These are phyloP conservation scores for Furcasterigmium furcatum DNA, from an alignment of 2,329 filamentous ascomycete species.

Conservation along the genomic window DNA sequence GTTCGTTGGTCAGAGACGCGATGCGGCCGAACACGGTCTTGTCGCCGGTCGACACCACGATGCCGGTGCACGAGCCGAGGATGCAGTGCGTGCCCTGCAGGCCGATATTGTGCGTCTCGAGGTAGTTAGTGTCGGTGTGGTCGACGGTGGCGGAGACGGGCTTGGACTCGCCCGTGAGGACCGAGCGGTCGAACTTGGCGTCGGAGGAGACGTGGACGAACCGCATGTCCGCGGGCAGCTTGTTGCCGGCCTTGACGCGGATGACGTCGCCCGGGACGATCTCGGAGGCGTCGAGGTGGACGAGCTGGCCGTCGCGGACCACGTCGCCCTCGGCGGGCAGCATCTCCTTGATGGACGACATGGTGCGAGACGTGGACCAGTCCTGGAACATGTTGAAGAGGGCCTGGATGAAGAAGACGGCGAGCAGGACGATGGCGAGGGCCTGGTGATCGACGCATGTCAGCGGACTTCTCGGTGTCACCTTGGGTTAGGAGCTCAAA, in stretches of 20 bases:
- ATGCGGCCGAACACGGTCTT: conserved; percentile 74
- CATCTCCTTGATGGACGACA: conserved; percentile 78
- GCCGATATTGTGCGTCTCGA: conserved; percentile 74
- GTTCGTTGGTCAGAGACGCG: conserved; percentile 67
- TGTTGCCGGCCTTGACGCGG: conserved; percentile 67
- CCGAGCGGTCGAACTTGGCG: conserved; percentile 69
- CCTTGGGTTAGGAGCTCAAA: no score
- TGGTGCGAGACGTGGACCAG: conserved; percentile 73
- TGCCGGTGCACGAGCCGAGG: conserved; percentile 60
- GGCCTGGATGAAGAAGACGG: conserved; percentile 68
- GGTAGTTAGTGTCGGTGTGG: conserved; percentile 67
- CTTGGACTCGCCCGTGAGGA: conserved; percentile 65
- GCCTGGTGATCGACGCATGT: no score
- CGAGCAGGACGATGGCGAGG: conserved; percentile 68
- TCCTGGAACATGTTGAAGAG: conserved; percentile 70
- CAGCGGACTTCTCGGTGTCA: no score
- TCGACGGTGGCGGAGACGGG: conserved; percentile 62
- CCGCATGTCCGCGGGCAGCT: conserved; percentile 70
- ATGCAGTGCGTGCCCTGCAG: conserved; percentile 77
- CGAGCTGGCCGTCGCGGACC: conserved; percentile 54
- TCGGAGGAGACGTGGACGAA: conserved; percentile 67
- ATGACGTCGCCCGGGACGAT: conserved; percentile 72
- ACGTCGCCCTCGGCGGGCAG: conserved; percentile 70
- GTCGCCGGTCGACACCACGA: conserved; percentile 71
- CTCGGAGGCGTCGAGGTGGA: conserved; percentile 48